Evolutionary conservation across 1,139 yeast species (phyloP).

Genomic region (Saccharomyces hybrid): DNA sequence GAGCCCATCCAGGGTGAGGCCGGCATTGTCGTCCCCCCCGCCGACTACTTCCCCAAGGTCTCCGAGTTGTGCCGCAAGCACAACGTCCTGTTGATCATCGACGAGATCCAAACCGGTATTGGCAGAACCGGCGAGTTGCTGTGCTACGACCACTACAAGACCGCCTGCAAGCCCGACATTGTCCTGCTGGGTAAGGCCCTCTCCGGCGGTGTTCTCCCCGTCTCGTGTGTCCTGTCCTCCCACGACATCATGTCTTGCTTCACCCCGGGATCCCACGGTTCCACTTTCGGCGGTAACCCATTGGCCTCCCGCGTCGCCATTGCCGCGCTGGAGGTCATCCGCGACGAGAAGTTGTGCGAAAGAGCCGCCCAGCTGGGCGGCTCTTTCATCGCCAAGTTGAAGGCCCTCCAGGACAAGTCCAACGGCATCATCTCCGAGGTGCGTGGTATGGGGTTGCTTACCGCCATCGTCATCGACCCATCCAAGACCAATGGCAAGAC

Average conservation of each 20-base stretch:
- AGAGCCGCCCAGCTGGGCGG: constrained; percentile 69
- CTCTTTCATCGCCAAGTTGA: constrained; percentile 58
- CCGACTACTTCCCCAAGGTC: constrained; percentile 67
- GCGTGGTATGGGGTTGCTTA: constrained; percentile 84
- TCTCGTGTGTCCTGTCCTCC: constrained; percentile 86
- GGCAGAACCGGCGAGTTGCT: constrained; percentile 95
- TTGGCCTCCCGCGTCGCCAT: constrained; percentile 89
- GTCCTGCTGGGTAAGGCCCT: constrained; percentile 89
- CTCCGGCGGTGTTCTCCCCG: constrained; percentile 92
- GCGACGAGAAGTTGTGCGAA: constrained; percentile 79
- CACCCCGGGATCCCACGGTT: constrained; percentile 95
- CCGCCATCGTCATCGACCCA: constrained; percentile 88
- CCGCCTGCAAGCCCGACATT: constrained; percentile 77
- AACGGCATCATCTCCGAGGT: constrained; percentile 80
- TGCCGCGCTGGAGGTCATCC: constrained; percentile 90
- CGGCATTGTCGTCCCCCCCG: constrained; percentile 91
- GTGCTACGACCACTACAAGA: constrained; percentile 78
- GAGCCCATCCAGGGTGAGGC: constrained; percentile 99
- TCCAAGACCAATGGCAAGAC: constrained; percentile 78
- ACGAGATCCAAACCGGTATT: constrained; percentile 95
- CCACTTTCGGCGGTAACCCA: constrained; percentile 98
- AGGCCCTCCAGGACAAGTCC: constrained; percentile 50
- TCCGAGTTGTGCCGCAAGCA: constrained; percentile 70
- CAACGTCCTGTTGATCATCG: constrained; percentile 84
- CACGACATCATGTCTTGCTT: constrained; percentile 82